These are phyloP conservation scores for Cryptomeria japonica DNA, from an alignment of 75 land plant species.

Conservation along the genomic window DNA sequence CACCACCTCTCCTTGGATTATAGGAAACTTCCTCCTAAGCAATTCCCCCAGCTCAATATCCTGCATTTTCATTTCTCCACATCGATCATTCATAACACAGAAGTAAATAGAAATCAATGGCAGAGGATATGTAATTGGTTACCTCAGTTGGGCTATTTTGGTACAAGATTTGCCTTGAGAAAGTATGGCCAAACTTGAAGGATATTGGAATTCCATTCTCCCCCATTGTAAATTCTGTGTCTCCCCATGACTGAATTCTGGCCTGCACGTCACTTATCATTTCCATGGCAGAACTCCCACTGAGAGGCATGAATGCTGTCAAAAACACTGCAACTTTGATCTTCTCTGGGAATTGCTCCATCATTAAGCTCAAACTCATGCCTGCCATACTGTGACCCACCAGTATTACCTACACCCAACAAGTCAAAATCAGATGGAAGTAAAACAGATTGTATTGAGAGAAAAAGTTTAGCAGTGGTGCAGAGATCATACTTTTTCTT, in stretches of 20 bases:
- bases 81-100: background rate
- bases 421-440: no score
- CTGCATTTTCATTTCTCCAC: background rate
- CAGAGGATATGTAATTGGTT: background rate
- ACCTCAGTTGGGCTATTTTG: background rate
- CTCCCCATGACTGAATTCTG: background rate
- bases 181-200: background rate
- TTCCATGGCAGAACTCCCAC: background rate
- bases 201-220: background rate
- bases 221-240: background rate
- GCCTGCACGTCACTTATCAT: background rate
- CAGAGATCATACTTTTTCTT: slow-evolving; percentile 34
- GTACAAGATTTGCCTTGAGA: background rate
- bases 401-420: slow-evolving; percentile 9
- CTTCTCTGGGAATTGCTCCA: slow-evolving; percentile 40
- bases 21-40: background rate
- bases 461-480: slow-evolving; percentile 17
- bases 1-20: background rate
- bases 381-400: slow-evolving; percentile 74
- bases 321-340: slow-evolving; percentile 36
- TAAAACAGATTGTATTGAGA: no score
- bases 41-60: background rate
- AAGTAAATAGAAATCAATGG: background rate
- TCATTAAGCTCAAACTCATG: slow-evolving; percentile 19
- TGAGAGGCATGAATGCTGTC: slow-evolving; percentile 39